phyloP scores from a whole-genome alignment of 805 yeast genomes.

The Kuraishia hungarica region DNA sequence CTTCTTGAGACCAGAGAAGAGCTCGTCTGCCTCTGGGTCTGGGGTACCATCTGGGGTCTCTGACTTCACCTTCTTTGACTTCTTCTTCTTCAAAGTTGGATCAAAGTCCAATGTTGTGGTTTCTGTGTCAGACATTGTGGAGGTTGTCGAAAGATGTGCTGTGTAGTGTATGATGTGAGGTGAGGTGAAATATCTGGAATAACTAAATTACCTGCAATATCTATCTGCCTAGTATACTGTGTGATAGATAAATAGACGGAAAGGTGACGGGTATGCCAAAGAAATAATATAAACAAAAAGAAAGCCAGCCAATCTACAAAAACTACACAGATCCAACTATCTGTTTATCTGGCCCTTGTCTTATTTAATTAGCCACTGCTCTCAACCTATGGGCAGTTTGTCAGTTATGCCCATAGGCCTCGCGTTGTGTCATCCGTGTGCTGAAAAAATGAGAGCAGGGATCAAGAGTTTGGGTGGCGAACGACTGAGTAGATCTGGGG shows the following conservation, averaged over 20 bases:
- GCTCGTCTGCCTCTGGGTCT: constrained; percentile 36
- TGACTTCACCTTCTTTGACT: constrained; percentile 43
- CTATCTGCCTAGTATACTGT: no score
- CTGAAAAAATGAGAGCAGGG: background rate
- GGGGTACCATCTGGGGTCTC: constrained; percentile 30
- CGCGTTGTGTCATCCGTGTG: background rate
- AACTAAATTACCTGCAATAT: no score
- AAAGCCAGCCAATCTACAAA: no score
- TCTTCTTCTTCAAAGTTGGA: constrained; percentile 69
- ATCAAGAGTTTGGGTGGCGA: background rate
- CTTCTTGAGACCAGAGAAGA: constrained; percentile 76
- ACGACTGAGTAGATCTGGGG: background rate
- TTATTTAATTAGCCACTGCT: no score
- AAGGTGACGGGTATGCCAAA: no score
- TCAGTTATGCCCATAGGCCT: background rate
- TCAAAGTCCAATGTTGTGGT: constrained; percentile 54
- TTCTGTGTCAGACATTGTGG: constrained; percentile 16
- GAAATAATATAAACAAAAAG: no score
- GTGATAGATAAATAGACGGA: no score
- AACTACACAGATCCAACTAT: no score
- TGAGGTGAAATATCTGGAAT: background rate
- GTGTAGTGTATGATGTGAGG: background rate
- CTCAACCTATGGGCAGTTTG: background rate
- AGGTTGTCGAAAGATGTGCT: background rate
- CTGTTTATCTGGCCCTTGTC: no score